These are phyloP conservation scores for Tylopilus sp. DNA, from an alignment of 768 basidiomycete species.

Conservation along the genomic window DNA sequence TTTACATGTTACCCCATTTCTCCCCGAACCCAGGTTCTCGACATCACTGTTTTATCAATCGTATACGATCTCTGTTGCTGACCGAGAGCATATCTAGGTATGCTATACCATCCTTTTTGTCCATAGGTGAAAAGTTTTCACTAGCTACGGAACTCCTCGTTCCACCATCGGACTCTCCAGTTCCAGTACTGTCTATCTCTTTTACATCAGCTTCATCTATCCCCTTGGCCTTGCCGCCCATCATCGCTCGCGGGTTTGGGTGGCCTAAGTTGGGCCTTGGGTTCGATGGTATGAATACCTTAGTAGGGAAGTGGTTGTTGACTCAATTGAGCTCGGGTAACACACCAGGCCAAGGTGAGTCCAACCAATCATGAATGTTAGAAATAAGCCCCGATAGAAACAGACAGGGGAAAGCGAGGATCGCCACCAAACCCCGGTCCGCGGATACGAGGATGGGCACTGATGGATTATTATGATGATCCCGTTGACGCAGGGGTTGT, in stretches of 20 bases:
- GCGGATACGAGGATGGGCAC: slow-evolving; percentile 67
- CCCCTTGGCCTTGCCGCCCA: slow-evolving; percentile 75
- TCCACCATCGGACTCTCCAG: slow-evolving; percentile 32
- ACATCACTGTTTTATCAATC: not conserved
- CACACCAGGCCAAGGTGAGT: not conserved
- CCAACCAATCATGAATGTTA: not conserved
- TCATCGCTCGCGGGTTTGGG: slow-evolving; percentile 79
- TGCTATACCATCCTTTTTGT: slow-evolving; percentile 69
- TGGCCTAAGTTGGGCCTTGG: slow-evolving; percentile 76
- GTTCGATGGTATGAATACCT: slow-evolving; percentile 80
- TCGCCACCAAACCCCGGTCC: slow-evolving; percentile 20
- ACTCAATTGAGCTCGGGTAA: slow-evolving; percentile 37
- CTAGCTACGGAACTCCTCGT: slow-evolving; percentile 54
- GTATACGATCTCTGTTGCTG: slow-evolving; percentile 1
- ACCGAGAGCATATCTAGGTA: slow-evolving; percentile 51
- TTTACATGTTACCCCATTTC: not conserved
- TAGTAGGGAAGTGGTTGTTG: slow-evolving; percentile 71
- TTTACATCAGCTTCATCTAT: slow-evolving; percentile 80
- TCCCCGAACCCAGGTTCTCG: not conserved
- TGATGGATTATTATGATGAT: slow-evolving; percentile 71
- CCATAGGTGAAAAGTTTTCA: slow-evolving; percentile 78
- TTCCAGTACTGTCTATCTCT: slow-evolving; percentile 62
- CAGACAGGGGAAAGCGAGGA: not conserved
- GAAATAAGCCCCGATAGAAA: not conserved
- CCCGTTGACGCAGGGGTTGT: slow-evolving; percentile 52